These are phyloP conservation scores for Venturia oleaginea DNA, from an alignment of 2,329 filamentous ascomycete species.

Conservation along the genomic window DNA sequence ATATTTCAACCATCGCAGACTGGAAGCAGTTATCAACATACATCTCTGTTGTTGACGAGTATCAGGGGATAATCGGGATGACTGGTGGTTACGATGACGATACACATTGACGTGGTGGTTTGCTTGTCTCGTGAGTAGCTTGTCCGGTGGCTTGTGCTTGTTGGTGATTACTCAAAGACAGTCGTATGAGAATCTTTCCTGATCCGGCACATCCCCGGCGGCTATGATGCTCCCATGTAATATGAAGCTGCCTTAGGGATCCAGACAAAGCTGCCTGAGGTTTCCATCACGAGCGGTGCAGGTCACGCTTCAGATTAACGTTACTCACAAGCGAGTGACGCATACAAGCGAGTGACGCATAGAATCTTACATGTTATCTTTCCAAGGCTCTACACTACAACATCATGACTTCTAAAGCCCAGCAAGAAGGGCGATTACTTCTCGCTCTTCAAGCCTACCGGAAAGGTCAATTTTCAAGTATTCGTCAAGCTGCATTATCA, in stretches of 20 bases:
- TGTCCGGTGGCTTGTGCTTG: not conserved
- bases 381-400: too few species aligned
- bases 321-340: too few species aligned
- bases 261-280: not conserved
- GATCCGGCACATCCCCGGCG: not conserved
- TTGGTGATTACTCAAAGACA: not conserved
- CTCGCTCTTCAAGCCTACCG: too few species aligned
- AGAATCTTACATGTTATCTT: too few species aligned
- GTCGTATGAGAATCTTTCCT: not conserved
- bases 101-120: constrained; percentile 32
- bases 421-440: too few species aligned
- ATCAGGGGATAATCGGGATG: constrained; percentile 42
- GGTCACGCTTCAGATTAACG: not conserved
- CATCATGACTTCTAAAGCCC: too few species aligned
- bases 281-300: not conserved
- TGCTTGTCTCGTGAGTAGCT: not conserved
- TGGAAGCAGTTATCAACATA: constrained; percentile 17
- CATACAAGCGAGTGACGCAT: too few species aligned
- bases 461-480: too few species aligned
- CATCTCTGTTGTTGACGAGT: constrained; percentile 43
- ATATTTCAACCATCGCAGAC: not conserved
- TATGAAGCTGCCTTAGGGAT: too few species aligned
- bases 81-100: constrained; percentile 39
- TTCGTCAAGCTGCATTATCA: too few species aligned
- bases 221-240: too few species aligned